phyloP scores from a whole-genome alignment of 1,139 yeast genomes.

The Candida neerlandica region DNA sequence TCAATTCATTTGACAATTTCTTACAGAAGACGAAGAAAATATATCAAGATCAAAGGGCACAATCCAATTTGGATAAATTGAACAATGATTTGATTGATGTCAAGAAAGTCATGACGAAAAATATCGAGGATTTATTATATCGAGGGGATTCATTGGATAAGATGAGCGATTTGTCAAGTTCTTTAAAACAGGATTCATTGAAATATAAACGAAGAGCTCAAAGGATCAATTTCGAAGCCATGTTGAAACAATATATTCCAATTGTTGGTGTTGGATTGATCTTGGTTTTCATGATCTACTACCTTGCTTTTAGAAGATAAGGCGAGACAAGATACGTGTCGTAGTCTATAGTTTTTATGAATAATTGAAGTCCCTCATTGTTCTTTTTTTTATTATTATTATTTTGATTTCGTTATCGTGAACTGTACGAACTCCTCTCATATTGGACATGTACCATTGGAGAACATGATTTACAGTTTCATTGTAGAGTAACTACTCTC shows the following conservation, averaged over 20 bases:
- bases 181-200: conserved; percentile 78
- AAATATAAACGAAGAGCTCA: conserved; percentile 91
- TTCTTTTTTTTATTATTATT: neutral
- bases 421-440: too few species aligned
- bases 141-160: conserved; percentile 93
- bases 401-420: neutral
- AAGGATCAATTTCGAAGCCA: conserved; percentile 85
- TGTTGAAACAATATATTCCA: conserved; percentile 88
- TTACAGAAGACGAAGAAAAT: conserved; percentile 85
- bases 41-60: conserved; percentile 90
- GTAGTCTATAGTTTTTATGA: neutral
- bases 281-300: conserved; percentile 80
- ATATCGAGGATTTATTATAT: conserved; percentile 89
- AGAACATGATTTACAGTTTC: too few species aligned
- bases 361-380: neutral
- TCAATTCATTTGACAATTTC: conserved; percentile 80
- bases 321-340: neutral
- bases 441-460: too few species aligned
- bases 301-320: conserved; percentile 26
- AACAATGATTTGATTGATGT: conserved; percentile 92
- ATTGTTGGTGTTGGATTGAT: conserved; percentile 72
- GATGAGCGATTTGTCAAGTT: conserved; percentile 86
- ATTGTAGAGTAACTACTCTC: too few species aligned
- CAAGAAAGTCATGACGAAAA: conserved; percentile 91
- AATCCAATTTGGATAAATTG: conserved; percentile 80